These are phyloP conservation scores for Houttuynia cordata DNA, from an alignment of 164 flowering plant genomes.

Conservation along the genomic window DNA sequence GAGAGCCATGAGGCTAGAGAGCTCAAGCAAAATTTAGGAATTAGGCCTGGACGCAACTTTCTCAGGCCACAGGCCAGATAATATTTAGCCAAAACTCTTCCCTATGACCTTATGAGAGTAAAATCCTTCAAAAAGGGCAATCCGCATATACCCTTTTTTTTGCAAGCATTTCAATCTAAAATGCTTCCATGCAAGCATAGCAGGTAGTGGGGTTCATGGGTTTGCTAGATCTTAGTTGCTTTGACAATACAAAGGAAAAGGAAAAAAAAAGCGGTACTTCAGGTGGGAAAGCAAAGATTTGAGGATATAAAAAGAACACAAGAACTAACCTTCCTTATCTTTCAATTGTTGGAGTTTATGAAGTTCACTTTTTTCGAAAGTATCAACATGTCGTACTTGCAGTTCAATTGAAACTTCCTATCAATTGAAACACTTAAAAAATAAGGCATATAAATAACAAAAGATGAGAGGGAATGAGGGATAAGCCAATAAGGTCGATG, in stretches of 20 bases:
- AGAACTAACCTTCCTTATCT: slow-evolving; percentile 86
- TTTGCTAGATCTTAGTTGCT: too few species aligned
- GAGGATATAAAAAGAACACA: background rate
- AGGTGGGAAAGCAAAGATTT: background rate
- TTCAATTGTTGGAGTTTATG: slow-evolving; percentile 94
- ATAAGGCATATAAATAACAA: background rate
- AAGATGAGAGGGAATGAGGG: background rate
- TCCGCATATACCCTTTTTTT: too few species aligned
- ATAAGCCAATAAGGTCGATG: too few species aligned
- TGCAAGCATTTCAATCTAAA: too few species aligned
- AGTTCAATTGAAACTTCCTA: background rate
- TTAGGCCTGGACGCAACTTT: too few species aligned
- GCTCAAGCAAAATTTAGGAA: too few species aligned
- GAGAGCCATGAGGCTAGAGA: too few species aligned
- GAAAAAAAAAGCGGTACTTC: background rate
- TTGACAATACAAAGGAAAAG: background rate
- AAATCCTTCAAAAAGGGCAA: too few species aligned
- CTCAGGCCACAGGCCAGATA: too few species aligned
- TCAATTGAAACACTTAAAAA: background rate
- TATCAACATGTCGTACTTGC: slow-evolving; percentile 97
- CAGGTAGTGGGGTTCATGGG: background rate
- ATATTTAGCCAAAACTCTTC: too few species aligned
- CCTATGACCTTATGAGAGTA: too few species aligned
- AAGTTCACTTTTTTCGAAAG: slow-evolving; percentile 98
- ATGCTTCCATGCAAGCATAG: too few species aligned